Evolutionary conservation across 331 rosid species (phyloP).

Genomic region (Rhamnella rubrinervis): DNA sequence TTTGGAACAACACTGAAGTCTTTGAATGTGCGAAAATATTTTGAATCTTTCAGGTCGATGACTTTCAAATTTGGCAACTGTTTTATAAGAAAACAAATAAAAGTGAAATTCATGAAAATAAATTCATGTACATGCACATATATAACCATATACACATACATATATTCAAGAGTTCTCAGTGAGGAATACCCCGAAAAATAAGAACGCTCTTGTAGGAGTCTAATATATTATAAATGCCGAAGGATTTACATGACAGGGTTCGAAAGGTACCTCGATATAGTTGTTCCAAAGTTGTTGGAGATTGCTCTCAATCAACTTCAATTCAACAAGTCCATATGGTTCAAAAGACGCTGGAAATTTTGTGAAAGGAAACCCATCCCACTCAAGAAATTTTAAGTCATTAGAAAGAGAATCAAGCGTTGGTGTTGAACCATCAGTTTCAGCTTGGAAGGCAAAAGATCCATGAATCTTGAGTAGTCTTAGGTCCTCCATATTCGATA

Average conservation of each 20-base stretch:
- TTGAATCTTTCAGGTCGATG: neutral
- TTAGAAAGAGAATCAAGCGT: neutral
- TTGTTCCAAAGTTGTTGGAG: neutral
- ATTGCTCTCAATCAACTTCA: neutral
- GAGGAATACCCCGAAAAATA: no score
- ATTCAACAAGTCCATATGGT: neutral
- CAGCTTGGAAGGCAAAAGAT: neutral
- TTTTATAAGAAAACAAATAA: neutral
- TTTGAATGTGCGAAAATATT: neutral
- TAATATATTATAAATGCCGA: neutral
- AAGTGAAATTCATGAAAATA: no score
- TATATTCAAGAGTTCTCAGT: neutral
- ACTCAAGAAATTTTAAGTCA: slow-evolving; percentile 3
- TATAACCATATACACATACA: neutral
- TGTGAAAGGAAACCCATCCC: slow-evolving; percentile 15
- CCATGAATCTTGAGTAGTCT: slow-evolving; percentile 4
- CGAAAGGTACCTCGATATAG: neutral
- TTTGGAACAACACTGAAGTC: neutral
- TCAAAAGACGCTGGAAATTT: neutral
- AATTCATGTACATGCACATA: no score
- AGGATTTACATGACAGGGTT: no score
- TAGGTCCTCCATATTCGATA: neutral
- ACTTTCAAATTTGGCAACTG: neutral
- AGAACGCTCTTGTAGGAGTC: no score
- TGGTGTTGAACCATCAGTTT: neutral